Percentiles rank a stretch among this genome's conserved stretches.
Conservation (phyloP, 1,284 basidiomycete species). For the Cryptococcus sp. region DNA sequence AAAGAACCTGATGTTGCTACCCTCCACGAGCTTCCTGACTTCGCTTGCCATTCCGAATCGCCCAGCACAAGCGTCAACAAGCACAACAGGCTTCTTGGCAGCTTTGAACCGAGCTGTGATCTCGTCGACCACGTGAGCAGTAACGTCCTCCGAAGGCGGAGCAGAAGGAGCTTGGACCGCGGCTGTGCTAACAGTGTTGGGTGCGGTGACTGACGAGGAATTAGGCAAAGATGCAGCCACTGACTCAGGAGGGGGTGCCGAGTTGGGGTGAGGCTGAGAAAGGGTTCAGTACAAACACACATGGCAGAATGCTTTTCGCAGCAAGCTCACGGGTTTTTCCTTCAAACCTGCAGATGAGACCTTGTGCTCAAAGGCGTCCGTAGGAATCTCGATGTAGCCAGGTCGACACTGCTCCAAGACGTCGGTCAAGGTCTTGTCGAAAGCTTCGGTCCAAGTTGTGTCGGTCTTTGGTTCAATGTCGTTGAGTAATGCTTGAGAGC, state of each 20-base stretch:
- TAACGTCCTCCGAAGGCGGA: constrained; percentile 56
- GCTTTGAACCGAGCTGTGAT: constrained; percentile 66
- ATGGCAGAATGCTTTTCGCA: neutral
- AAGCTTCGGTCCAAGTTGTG: constrained; percentile 63
- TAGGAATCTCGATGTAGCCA: constrained; percentile 85
- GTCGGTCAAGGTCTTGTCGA: constrained; percentile 76
- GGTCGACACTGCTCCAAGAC: constrained; percentile 77
- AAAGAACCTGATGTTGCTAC: constrained; percentile 73
- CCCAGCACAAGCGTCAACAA: constrained; percentile 85
- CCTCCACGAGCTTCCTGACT: constrained; percentile 67
- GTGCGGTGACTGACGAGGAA: constrained; percentile 6
- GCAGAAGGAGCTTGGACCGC: constrained; percentile 14
- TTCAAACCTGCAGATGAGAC: constrained; percentile 68
- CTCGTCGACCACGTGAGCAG: constrained; percentile 71
- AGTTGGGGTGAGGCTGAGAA: constrained; percentile 51
- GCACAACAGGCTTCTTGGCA: constrained; percentile 70
- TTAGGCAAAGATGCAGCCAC: constrained; percentile 19
- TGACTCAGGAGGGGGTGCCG: constrained; percentile 38
- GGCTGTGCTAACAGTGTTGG: constrained; percentile 19
- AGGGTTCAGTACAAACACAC: neutral
- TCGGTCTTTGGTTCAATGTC: constrained; percentile 53
- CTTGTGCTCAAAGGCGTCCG: constrained; percentile 72
- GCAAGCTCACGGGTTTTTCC: constrained; percentile 58
- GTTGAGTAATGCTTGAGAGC: constrained; percentile 65
- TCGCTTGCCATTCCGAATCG: constrained; percentile 74